Evolutionary conservation across 306 rosid genomes (phyloP), one percentile per base, ranked within the genome.

Genomic region (Begonia masoniana): DNA sequence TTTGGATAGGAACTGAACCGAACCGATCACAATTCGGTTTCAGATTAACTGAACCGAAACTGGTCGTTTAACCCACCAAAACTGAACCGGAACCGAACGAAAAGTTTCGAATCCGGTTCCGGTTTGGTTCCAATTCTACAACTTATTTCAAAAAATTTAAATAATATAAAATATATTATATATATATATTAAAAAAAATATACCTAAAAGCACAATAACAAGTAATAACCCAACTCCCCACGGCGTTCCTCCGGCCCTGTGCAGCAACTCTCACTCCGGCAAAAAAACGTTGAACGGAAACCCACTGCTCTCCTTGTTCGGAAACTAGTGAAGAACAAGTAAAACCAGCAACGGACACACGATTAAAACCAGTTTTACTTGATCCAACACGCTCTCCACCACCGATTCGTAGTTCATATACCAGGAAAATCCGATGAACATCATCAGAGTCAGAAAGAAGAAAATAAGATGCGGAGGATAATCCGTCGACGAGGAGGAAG

Each of bases 211-310:
- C 0, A 85, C 72, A 60, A 79, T 12, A n/a, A 79, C 91, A 51
- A 85, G 86, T 43, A 79, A n/a, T 21, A 82, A 65, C 0, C 79
- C 95, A 50, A 85, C 75, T 1, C 95, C 95, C 95, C 95, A 85
- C 23, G 95, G 95, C 48, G 91, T 85, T 43, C 82, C 91, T 56
- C 91, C 91, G 0, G 84, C 89, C 16, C 80, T 65, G 7, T 84
- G 83, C 12, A 81, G 66, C 2, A 84, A 65, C 1, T 81, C 87
- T 62, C 21, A 58, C 60, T 78, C 82, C 1, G 84, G 79, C 48
- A 72, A 10, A n/a, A 83, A 76, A 47, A 81, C 50, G 7, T 78
- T 13, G 0, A 76, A 47, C 23, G 71, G 61, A 1, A 70, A 24
- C 8, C 17, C 43, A 10, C 58, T 58, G 12, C 35, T 43, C 0